These are phyloP conservation scores for Macrotyloma uniflorum DNA, from an alignment of 306 rosid species.

Conservation along the genomic window DNA sequence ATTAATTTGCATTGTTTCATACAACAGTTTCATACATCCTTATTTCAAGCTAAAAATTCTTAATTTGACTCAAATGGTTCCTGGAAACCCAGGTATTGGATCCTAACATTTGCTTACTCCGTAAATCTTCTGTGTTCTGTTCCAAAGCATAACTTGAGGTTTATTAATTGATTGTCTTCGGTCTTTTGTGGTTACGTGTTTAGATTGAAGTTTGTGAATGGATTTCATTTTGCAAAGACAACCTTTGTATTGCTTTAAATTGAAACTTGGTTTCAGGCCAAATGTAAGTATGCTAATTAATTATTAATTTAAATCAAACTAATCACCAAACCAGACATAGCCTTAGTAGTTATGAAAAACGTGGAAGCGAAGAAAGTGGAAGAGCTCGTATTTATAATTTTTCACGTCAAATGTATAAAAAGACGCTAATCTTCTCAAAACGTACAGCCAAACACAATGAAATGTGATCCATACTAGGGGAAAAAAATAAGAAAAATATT, in stretches of 20 bases:
- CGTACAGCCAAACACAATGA: too few relatives aligned
- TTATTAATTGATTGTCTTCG: not conserved
- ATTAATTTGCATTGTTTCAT: slow-evolving; percentile 16
- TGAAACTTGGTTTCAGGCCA: too few relatives aligned
- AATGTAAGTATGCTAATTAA: too few relatives aligned
- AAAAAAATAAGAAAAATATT: not conserved
- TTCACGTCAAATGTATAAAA: not conserved
- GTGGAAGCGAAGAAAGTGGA: not conserved
- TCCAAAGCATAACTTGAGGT: not conserved
- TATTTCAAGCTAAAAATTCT: not conserved
- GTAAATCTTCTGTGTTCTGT: not conserved
- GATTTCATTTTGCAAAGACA: too few relatives aligned
- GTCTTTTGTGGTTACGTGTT: not conserved
- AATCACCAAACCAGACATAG: not conserved
- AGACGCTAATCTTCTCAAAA: not conserved
- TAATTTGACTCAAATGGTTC: not conserved
- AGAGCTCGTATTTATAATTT: too few relatives aligned
- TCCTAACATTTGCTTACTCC: not conserved
- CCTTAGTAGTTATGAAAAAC: not conserved
- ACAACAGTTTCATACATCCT: not conserved
- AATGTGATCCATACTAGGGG: too few relatives aligned
- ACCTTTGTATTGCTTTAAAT: too few relatives aligned
- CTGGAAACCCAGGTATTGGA: not conserved
- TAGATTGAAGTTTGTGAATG: too few relatives aligned
- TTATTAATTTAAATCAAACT: too few relatives aligned